A percentile compares a stretch with the other conserved stretches of the same genome.
These are phyloP conservation scores for Bipolaris bicolor DNA, from an alignment of 2,329 filamentous ascomycete species.

Conservation along the genomic window DNA sequence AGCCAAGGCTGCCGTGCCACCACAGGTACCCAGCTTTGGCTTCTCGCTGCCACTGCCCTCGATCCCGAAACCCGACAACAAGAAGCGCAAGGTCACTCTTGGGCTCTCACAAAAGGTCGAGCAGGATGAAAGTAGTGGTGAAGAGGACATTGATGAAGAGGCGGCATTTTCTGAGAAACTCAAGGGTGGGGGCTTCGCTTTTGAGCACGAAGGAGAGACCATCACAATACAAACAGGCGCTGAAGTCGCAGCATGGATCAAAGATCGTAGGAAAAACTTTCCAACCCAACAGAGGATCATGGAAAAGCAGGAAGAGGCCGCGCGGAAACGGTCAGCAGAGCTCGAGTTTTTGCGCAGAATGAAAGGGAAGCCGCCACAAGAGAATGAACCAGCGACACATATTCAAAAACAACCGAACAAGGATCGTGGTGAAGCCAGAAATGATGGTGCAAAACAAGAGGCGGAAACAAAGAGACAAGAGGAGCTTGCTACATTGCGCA, in stretches of 20 bases:
- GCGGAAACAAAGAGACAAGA: slow-evolving; percentile 9
- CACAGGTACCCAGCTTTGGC: slow-evolving; percentile 47
- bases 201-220: slow-evolving; percentile 64
- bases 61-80: slow-evolving; percentile 55
- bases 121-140: slow-evolving; percentile 56
- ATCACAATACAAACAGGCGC: slow-evolving; percentile 61
- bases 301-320: slow-evolving; percentile 62
- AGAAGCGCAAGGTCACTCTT: slow-evolving; percentile 73
- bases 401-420: not conserved
- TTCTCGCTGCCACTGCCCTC: slow-evolving; percentile 37
- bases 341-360: slow-evolving; percentile 50
- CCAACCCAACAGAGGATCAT: slow-evolving; percentile 76
- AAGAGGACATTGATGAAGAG: slow-evolving; percentile 75
- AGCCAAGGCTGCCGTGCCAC: slow-evolving; percentile 42
- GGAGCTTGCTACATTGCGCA: slow-evolving; percentile 44
- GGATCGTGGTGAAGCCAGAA: slow-evolving; percentile 8
- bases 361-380: slow-evolving; percentile 25
- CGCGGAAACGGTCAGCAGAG: slow-evolving; percentile 32
- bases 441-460: slow-evolving; percentile 6
- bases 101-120: slow-evolving; percentile 71
- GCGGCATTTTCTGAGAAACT: slow-evolving; percentile 49
- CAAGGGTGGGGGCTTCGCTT: slow-evolving; percentile 61
- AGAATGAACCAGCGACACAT: not conserved
- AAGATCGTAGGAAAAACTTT: slow-evolving; percentile 78
- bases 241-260: slow-evolving; percentile 80